phyloP scores from a whole-genome alignment of 768 basidiomycete genomes.

The Lentinula guzmanii region DNA sequence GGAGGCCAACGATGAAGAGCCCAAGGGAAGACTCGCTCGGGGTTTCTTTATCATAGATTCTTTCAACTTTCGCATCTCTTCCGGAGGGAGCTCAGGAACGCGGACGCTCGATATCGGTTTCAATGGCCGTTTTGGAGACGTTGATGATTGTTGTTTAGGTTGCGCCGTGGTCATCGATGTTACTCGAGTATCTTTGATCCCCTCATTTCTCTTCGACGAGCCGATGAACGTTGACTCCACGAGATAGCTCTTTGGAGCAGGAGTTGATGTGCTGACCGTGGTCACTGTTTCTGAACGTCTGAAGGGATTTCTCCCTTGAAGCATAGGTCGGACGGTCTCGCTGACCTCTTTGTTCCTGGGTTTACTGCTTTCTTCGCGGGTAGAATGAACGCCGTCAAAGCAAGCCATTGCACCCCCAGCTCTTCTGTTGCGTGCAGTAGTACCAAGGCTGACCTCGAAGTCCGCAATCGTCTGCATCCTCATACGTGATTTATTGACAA shows the following conservation, averaged over 20 bases:
- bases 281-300: not conserved
- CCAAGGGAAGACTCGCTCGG: not conserved
- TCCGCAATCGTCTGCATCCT: not conserved
- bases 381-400: not conserved
- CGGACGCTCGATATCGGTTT: conserved; percentile 8
- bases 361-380: not conserved
- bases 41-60: not conserved
- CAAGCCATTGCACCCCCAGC: not conserved
- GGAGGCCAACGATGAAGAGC: not conserved
- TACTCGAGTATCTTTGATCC: not conserved
- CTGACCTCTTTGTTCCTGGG: not conserved
- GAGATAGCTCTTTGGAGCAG: not conserved
- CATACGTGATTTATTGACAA: not conserved
- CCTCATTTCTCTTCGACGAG: not conserved
- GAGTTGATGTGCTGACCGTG: not conserved
- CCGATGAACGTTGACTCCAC: not conserved
- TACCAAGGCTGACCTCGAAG: not conserved
- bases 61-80: conserved; percentile 7
- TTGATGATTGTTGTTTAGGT: not conserved
- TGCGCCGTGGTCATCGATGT: not conserved
- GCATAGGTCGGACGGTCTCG: not conserved
- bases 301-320: not conserved
- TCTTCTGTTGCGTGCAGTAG: not conserved
- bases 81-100: conserved; percentile 9
- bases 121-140: not conserved